phyloP scores from a whole-genome alignment of 2,329 filamentous ascomycete species.

The Fusarium liriodendri region DNA sequence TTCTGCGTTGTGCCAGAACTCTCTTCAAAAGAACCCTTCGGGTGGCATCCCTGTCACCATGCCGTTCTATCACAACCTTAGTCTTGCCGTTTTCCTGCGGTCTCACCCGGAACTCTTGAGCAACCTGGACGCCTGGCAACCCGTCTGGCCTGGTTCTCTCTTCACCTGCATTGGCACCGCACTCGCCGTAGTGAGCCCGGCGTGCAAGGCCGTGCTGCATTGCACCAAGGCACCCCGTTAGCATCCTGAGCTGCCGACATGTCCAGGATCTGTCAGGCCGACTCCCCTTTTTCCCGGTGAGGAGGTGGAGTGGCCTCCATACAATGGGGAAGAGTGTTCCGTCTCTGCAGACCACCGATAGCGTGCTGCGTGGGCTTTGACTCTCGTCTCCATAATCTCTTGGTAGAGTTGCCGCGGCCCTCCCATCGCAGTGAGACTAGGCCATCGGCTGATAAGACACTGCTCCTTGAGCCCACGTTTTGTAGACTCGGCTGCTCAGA shows the following conservation, averaged over 20 bases:
- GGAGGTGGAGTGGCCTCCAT: slow-evolving; percentile 14
- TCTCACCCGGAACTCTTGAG: slow-evolving; percentile 20
- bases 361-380: slow-evolving; percentile 26
- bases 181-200: background rate
- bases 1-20: slow-evolving; percentile 10
- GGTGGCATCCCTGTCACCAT: slow-evolving; percentile 16
- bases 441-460: slow-evolving; percentile 26
- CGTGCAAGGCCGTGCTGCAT: background rate
- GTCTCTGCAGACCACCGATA: slow-evolving; percentile 23
- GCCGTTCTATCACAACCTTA: slow-evolving; percentile 25
- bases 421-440: slow-evolving; percentile 30
- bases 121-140: slow-evolving; percentile 4
- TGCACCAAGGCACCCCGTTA: background rate
- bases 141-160: background rate
- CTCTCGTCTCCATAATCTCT: background rate
- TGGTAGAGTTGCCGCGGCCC: background rate
- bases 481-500: slow-evolving; percentile 13
- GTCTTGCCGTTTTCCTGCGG: slow-evolving; percentile 21
- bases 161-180: background rate
- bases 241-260: background rate
- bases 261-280: background rate
- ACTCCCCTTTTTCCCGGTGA: slow-evolving; percentile 12
- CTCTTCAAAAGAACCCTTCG: slow-evolving; percentile 29
- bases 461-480: slow-evolving; percentile 25
- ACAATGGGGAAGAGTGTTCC: slow-evolving; percentile 10